Evolutionary conservation across 2,329 filamentous ascomycete species (phyloP), one percentile per base, ranked within the genome.

Genomic region (Colletotrichum spinosum): DNA sequence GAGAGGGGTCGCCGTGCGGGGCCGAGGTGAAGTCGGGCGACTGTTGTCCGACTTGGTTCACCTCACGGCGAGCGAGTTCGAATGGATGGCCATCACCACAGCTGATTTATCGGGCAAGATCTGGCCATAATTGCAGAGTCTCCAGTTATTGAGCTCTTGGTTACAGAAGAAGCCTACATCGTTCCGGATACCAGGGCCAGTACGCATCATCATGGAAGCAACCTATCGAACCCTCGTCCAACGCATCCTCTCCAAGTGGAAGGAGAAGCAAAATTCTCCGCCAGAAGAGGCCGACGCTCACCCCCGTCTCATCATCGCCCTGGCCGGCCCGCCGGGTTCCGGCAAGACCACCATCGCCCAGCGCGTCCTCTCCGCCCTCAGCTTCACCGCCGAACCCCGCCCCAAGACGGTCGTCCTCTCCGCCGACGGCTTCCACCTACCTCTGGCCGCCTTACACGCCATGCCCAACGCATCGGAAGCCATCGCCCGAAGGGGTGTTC

Each of bases 281-380:
- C 33, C 42, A 17, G 12, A 4, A 12, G 33, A 49, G 11, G 6
- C 50, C 6, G 42, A 33, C n/a, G 4, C 15, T 0, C 37, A 65
- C 8, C 46, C 61, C 48, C 71, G 73, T 6, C 60, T 74, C 13
- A 60, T 76, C 6, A 71, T 77, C 53, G 70, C 71, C 2, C 68
- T 77, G 33, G 73, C 74, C 37, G 75, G 75, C 7, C 71, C 74
- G 7, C 75, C 75, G 6, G 75, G 75, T 12, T 77, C 71, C 8
- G 73, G 73, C 37, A 75, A 75, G 60, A 69, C 72, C 6, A 75
- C 73, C 3, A 70, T 75, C 15, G 69, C 70, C 10, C 60, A 58
- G 10, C 69, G 69, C 15, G 55, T 75, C n/a, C 58, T 72, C 1
- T 62, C 68, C 33, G 50, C 55, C 55, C 15, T 64, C 49, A 60